Evolutionary conservation across 164 flowering plant genomes (phyloP).

Genomic region (Vitis amurensis): DNA sequence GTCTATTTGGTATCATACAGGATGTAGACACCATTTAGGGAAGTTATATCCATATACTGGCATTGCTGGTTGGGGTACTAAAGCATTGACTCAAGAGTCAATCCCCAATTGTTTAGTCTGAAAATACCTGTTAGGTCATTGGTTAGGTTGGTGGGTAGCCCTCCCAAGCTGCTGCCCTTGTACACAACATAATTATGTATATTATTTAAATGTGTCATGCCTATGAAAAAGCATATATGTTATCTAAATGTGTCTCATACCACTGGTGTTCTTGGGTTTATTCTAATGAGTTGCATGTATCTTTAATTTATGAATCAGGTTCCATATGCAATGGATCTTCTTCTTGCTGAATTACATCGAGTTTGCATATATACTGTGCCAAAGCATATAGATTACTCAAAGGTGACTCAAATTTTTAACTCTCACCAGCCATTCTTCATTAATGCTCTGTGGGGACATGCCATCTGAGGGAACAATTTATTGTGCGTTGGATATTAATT

Average conservation of each 20-base stretch:
- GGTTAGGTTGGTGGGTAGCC: background rate
- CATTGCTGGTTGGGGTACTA: too few species aligned
- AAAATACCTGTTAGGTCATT: background rate
- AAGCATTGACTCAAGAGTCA: background rate
- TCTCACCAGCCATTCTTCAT: background rate
- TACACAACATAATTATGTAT: background rate
- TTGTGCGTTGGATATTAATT: background rate
- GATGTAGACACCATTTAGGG: too few species aligned
- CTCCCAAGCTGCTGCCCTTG: background rate
- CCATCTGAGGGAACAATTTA: too few species aligned
- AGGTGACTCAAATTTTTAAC: conserved; percentile 38
- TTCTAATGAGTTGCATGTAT: conserved; percentile 1
- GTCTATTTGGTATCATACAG: too few species aligned
- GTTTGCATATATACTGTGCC: conserved; percentile 94
- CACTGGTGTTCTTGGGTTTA: too few species aligned
- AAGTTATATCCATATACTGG: too few species aligned
- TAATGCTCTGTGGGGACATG: background rate
- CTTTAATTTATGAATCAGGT: conserved; percentile 42
- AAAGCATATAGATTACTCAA: conserved; percentile 66
- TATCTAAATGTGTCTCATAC: too few species aligned
- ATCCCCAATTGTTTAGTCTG: background rate
- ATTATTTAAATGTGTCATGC: background rate
- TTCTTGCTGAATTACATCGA: conserved; percentile 81
- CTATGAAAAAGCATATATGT: too few species aligned
- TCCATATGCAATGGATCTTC: conserved; percentile 73